Evolutionary conservation across 306 rosid genomes (phyloP).

Genomic region (Lupinus albus): DNA sequence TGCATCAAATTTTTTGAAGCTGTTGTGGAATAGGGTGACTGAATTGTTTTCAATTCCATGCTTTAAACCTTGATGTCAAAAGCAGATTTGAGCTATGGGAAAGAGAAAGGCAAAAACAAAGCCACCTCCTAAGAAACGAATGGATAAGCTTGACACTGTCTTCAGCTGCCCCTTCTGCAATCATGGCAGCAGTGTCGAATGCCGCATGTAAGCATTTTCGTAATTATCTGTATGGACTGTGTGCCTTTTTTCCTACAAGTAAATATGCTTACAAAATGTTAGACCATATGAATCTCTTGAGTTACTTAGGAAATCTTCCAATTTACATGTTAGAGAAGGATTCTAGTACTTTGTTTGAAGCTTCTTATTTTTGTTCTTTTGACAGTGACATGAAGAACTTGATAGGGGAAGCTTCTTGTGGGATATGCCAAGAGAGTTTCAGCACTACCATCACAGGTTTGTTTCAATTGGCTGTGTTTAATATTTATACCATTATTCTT

Average conservation of each 20-base stretch:
- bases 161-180: conserved; percentile 87
- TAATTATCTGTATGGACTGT: neutral
- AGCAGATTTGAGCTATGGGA: conserved; percentile 56
- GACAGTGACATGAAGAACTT: conserved; percentile 82
- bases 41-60: conserved; percentile 8
- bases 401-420: conserved; percentile 84
- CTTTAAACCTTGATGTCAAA: conserved; percentile 2
- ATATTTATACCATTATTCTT: conserved; percentile 15
- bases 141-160: conserved; percentile 81
- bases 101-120: conserved; percentile 77
- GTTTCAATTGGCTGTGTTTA: neutral
- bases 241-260: neutral
- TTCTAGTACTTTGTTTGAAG: neutral
- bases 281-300: neutral
- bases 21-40: neutral
- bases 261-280: neutral
- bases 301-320: neutral
- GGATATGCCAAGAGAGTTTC: conserved; percentile 85
- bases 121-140: conserved; percentile 80
- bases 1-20: neutral
- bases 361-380: conserved; percentile 36
- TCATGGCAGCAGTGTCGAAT: conserved; percentile 77
- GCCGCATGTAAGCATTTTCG: conserved; percentile 62
- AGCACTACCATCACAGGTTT: conserved; percentile 76
- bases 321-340: neutral